Conservation (phyloP, 2,329 filamentous ascomycete species). For the Fusarium guadeloupense region DNA sequence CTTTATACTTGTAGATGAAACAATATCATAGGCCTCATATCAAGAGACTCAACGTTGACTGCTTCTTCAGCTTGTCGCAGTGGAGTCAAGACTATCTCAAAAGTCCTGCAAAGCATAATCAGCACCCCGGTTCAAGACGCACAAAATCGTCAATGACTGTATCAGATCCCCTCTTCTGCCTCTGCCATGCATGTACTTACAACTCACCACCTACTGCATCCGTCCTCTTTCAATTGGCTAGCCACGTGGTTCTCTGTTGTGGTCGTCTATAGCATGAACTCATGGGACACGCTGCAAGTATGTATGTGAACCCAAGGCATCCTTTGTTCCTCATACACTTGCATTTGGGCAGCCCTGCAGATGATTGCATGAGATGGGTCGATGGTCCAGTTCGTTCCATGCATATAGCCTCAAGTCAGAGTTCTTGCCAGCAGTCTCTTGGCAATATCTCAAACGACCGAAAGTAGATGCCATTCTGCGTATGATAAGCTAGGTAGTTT, state of each 20-base stretch:
- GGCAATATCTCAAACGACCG: not conserved
- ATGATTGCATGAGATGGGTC: constrained; percentile 1
- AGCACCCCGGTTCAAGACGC: not conserved
- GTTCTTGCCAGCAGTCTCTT: not conserved
- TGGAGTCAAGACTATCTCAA: not conserved
- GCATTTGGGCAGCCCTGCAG: constrained; percentile 25
- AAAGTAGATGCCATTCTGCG: not conserved
- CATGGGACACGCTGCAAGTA: constrained; percentile 9
- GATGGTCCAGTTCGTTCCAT: constrained; percentile 2
- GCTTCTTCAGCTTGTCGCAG: not conserved
- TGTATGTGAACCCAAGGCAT: constrained; percentile 6
- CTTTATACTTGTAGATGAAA: no score
- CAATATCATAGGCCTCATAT: not conserved
- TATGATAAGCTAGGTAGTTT: not conserved
- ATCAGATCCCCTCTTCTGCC: not conserved
- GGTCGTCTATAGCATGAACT: not conserved
- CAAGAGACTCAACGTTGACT: not conserved
- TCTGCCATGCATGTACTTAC: not conserved
- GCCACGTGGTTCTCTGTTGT: not conserved
- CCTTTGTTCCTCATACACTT: not conserved
- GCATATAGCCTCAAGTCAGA: constrained; percentile 11
- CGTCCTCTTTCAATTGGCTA: not conserved
- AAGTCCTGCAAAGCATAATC: not conserved
- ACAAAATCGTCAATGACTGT: not conserved
- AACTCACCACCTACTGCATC: not conserved